A percentile compares a stretch with the other conserved stretches of the same genome.
phyloP scores from a whole-genome alignment of 2,329 filamentous ascomycete genomes.

The Fusarium udum region DNA sequence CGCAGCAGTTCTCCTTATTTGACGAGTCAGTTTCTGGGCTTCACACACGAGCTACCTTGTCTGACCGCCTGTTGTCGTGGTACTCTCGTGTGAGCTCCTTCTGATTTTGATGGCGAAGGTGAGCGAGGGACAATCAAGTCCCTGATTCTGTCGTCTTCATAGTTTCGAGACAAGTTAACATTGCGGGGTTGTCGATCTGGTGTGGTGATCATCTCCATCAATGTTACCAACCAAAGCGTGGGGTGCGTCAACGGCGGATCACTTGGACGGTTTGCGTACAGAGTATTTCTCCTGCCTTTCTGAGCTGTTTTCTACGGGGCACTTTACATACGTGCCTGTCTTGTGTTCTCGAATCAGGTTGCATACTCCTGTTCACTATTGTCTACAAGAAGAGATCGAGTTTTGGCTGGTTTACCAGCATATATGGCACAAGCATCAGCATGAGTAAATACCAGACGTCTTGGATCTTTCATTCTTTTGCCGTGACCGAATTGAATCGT shows the following conservation, averaged over 20 bases:
- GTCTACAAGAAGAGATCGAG: neutral
- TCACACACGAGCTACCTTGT: neutral
- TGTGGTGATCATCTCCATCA: conserved; percentile 32
- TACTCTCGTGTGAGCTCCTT: neutral
- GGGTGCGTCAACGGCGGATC: conserved; percentile 32
- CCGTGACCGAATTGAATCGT: neutral
- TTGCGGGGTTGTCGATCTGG: conserved; percentile 42
- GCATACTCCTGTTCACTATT: neutral
- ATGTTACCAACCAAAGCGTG: conserved; percentile 33
- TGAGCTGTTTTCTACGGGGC: neutral
- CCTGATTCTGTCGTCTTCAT: neutral
- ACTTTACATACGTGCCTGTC: neutral
- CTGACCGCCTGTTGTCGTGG: neutral
- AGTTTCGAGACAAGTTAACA: conserved; percentile 12
- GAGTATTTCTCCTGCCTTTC: neutral
- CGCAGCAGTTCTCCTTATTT: neutral
- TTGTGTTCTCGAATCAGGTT: neutral
- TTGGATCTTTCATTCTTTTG: neutral
- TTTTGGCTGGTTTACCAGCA: neutral
- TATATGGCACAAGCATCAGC: neutral
- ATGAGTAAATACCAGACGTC: neutral
- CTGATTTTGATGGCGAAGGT: neutral
- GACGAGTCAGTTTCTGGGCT: conserved; percentile 1
- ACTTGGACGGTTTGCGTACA: conserved; percentile 6
- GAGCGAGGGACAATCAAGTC: neutral